These are phyloP conservation scores for Elsinoe batatas DNA, from an alignment of 2,329 filamentous ascomycete genomes.

Conservation along the genomic window DNA sequence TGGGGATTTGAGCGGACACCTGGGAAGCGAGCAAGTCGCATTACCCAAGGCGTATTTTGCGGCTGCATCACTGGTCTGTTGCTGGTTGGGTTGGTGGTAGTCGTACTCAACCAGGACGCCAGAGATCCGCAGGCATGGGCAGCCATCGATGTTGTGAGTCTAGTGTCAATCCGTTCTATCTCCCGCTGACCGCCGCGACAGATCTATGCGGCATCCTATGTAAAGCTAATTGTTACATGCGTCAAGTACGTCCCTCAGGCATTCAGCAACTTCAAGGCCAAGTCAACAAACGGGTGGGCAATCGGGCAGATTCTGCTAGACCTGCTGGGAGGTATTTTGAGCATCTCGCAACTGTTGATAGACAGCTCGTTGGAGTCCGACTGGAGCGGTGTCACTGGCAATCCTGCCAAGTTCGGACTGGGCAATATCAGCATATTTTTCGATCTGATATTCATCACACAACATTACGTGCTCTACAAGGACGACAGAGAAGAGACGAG, in stretches of 20 bases:
- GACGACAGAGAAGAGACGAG: conserved; percentile 6
- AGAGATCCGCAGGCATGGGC: conserved; percentile 45
- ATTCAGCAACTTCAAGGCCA: conserved; percentile 70
- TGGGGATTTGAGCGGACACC: conserved; percentile 61
- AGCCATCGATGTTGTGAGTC: conserved; percentile 53
- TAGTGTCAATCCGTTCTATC: neutral
- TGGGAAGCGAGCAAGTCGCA: conserved; percentile 46
- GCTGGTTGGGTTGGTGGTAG: conserved; percentile 40
- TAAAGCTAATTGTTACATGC: conserved; percentile 80
- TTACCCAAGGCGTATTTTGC: conserved; percentile 59
- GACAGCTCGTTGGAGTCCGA: conserved; percentile 77
- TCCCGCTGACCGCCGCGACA: conserved; percentile 21
- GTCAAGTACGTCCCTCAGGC: conserved; percentile 91
- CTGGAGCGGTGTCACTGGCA: conserved; percentile 85
- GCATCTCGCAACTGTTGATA: conserved; percentile 68
- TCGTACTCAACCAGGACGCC: conserved; percentile 32
- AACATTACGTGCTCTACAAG: conserved; percentile 77
- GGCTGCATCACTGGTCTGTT: conserved; percentile 53
- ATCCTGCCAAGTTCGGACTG: conserved; percentile 80
- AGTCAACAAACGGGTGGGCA: conserved; percentile 73
- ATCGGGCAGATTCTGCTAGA: conserved; percentile 64
- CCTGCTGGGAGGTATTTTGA: conserved; percentile 69
- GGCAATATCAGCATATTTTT: conserved; percentile 80
- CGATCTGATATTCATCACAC: conserved; percentile 73
- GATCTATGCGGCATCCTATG: conserved; percentile 66